Evolutionary conservation across 805 yeast genomes (phyloP).

Genomic region (Cyberlindnera meyerae): DNA sequence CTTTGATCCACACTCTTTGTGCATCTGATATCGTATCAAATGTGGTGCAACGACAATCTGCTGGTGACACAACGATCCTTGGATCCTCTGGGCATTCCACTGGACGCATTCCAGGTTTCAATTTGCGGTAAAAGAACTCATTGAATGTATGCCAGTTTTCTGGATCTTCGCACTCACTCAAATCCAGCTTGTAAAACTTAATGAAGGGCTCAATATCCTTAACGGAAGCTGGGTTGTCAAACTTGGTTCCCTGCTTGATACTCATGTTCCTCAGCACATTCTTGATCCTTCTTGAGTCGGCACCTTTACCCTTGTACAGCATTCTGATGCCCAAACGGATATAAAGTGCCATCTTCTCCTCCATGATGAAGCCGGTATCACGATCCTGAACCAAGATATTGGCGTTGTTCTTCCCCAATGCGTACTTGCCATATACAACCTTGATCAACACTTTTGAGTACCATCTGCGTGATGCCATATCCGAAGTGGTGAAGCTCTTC

Average conservation of each 20-base stretch:
- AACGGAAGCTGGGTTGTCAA: conserved; percentile 65
- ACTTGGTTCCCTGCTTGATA: conserved; percentile 77
- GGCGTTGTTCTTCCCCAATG: conserved; percentile 85
- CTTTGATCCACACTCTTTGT: conserved; percentile 84
- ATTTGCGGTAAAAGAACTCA: conserved; percentile 79
- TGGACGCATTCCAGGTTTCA: conserved; percentile 67
- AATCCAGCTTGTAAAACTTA: conserved; percentile 74
- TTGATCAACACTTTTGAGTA: conserved; percentile 77
- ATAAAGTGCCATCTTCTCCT: conserved; percentile 87
- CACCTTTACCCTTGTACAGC: conserved; percentile 69
- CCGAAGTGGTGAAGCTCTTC: conserved; percentile 70
- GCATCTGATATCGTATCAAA: conserved; percentile 59
- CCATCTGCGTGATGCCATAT: conserved; percentile 85
- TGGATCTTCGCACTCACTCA: conserved; percentile 60
- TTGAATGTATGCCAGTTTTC: conserved; percentile 64
- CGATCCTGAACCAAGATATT: conserved; percentile 93
- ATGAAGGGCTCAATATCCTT: conserved; percentile 71
- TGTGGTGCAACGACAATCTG: conserved; percentile 81
- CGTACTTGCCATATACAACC: conserved; percentile 82
- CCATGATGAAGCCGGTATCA: conserved; percentile 79
- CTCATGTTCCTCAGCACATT: conserved; percentile 61
- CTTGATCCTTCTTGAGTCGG: conserved; percentile 55
- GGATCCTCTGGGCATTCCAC: conserved; percentile 41
- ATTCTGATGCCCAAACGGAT: conserved; percentile 84
- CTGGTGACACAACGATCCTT: conserved; percentile 39